A percentile compares a stretch with the other conserved stretches of the same genome.
These are phyloP conservation scores for Pichia exigua DNA, from an alignment of 805 yeast species.

Conservation along the genomic window DNA sequence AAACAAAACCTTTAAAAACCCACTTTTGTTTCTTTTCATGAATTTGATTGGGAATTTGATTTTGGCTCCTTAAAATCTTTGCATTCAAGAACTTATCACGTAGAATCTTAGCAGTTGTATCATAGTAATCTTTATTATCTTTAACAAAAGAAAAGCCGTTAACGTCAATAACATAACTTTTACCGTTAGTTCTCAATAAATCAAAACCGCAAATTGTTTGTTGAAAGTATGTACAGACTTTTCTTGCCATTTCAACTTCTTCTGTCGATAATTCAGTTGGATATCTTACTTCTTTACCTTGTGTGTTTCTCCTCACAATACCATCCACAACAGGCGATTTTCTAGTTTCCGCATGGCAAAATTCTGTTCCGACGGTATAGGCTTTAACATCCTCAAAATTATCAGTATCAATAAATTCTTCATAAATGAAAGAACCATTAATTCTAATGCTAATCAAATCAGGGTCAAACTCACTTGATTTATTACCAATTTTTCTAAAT, in stretches of 20 bases:
- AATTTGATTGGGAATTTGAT: constrained; percentile 29
- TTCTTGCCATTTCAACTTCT: constrained; percentile 75
- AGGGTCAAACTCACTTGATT: constrained; percentile 93
- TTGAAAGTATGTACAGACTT: constrained; percentile 66
- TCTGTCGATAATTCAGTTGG: constrained; percentile 69
- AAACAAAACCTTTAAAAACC: constrained; percentile 90
- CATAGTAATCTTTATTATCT: constrained; percentile 82
- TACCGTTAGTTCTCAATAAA: constrained; percentile 78
- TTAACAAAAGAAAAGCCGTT: constrained; percentile 97
- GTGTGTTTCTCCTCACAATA: constrained; percentile 91
- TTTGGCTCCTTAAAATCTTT: constrained; percentile 37
- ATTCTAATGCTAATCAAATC: constrained; percentile 66
- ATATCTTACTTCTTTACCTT: constrained; percentile 93
- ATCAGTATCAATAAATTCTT: constrained; percentile 94
- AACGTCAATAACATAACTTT: constrained; percentile 91
- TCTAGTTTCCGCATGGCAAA: constrained; percentile 96
- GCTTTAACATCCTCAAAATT: constrained; percentile 98
- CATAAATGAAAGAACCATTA: constrained; percentile 87
- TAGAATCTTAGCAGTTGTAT: constrained; percentile 68
- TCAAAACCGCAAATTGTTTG: constrained; percentile 98
- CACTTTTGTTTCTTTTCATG: constrained; percentile 80
- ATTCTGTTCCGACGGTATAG: constrained; percentile 85
- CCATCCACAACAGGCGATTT: constrained; percentile 99
- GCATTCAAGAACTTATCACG: constrained; percentile 67
- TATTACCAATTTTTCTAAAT: constrained; percentile 94